These are phyloP conservation scores for Tarenaya hassleriana DNA, from an alignment of 345 rosid genomes.

Conservation along the genomic window DNA sequence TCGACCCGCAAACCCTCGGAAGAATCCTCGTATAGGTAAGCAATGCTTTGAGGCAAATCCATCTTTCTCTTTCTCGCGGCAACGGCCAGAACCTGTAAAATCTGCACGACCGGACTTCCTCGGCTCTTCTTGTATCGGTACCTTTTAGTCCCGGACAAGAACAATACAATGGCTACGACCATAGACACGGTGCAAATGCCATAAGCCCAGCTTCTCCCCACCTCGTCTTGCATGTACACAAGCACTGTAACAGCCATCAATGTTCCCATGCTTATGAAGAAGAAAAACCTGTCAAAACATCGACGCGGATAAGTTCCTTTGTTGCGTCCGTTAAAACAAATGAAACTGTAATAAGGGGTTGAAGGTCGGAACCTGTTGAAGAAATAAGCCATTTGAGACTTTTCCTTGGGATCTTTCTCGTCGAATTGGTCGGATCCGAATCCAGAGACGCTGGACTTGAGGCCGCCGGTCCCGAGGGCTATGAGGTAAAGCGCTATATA, in stretches of 20 bases:
- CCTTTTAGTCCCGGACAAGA: slow-evolving; percentile 51
- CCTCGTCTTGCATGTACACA: slow-evolving; percentile 55
- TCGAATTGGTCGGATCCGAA: slow-evolving; percentile 70
- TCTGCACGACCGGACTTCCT: slow-evolving; percentile 79
- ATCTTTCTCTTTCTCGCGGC: slow-evolving; percentile 46
- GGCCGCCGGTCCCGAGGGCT: slow-evolving; percentile 67
- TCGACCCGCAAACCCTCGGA: slow-evolving; percentile 44
- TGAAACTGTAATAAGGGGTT: no score
- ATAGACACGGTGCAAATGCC: slow-evolving; percentile 57
- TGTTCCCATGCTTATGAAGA: slow-evolving; percentile 54
- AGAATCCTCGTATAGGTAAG: slow-evolving; percentile 43
- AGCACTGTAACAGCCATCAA: slow-evolving; percentile 53
- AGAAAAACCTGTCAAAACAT: slow-evolving; percentile 39
- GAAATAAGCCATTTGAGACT: slow-evolving; percentile 48
- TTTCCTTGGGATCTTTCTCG: slow-evolving; percentile 47
- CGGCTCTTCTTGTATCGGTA: slow-evolving; percentile 68
- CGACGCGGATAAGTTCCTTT: no score
- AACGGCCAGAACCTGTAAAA: slow-evolving; percentile 65
- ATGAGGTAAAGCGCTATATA: slow-evolving; percentile 47
- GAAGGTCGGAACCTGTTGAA: slow-evolving; percentile 40
- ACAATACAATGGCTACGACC: slow-evolving; percentile 44
- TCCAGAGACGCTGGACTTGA: slow-evolving; percentile 64
- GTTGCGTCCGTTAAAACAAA: no score
- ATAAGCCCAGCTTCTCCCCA: slow-evolving; percentile 57
- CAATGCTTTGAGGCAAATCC: slow-evolving; percentile 40